A percentile compares a stretch with the other conserved stretches of the same genome.
Conservation (phyloP, 306 rosid genomes). For the Fragaria nilgerrensis region DNA sequence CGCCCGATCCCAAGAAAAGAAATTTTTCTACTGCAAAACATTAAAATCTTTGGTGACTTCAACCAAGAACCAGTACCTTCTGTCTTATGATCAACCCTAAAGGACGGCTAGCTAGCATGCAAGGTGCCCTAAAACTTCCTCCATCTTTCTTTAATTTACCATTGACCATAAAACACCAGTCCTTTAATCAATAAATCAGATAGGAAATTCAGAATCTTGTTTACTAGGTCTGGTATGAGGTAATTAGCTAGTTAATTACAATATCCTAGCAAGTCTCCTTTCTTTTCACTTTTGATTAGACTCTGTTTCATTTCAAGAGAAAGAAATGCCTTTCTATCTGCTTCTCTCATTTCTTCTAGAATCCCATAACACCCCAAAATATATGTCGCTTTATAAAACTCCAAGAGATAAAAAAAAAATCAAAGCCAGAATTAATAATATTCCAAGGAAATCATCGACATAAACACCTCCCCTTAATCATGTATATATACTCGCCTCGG, state of each 20-base stretch:
- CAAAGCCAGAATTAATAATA: slow-evolving; percentile 9
- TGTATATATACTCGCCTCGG: slow-evolving; percentile 16
- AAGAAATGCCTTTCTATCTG: slow-evolving; percentile 1
- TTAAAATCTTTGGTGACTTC: neutral
- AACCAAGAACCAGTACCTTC: neutral
- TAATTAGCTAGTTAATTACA: neutral
- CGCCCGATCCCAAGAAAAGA: neutral
- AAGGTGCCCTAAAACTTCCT: neutral
- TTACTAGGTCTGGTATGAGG: neutral
- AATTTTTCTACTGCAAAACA: neutral
- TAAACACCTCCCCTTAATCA: neutral
- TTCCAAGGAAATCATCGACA: slow-evolving; percentile 16
- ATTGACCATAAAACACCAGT: neutral
- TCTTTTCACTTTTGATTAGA: neutral
- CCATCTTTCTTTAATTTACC: neutral
- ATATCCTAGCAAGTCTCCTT: neutral
- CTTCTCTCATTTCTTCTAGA: slow-evolving; percentile 2
- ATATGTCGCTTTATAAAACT: slow-evolving; percentile 14
- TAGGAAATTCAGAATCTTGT: neutral
- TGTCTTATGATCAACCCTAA: neutral
- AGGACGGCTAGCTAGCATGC: neutral
- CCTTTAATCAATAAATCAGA: neutral
- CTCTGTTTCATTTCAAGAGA: neutral
- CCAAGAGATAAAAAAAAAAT: neutral
- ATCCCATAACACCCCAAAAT: neutral